phyloP scores from a whole-genome alignment of 1,139 yeast genomes.

The Zygoascus meyerae region DNA sequence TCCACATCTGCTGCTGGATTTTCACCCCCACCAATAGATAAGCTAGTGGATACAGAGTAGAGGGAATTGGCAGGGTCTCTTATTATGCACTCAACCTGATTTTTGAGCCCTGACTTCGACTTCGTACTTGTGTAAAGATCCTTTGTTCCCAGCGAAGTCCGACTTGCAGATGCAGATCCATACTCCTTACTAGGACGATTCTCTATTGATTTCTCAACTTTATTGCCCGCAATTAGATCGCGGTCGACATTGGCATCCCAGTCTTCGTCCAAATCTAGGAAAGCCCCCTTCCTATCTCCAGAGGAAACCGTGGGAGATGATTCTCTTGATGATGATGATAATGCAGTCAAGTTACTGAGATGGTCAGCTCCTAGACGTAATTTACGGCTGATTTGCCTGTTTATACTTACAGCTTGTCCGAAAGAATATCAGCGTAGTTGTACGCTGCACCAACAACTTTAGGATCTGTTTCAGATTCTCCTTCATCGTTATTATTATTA shows the following conservation, averaged over 20 bases:
- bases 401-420: constrained; percentile 16
- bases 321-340: too few relatives aligned
- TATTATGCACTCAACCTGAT: constrained; percentile 34
- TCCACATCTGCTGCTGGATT: constrained; percentile 41
- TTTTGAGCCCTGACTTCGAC: constrained; percentile 23
- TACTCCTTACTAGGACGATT: constrained; percentile 21
- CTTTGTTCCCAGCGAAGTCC: constrained; percentile 18
- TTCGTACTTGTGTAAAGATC: constrained; percentile 16
- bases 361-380: too few relatives aligned
- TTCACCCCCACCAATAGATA: constrained; percentile 9
- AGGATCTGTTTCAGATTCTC: constrained; percentile 5
- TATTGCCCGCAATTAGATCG: constrained; percentile 34
- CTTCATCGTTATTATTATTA: neutral
- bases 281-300: constrained; percentile 18
- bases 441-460: constrained; percentile 41
- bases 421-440: constrained; percentile 35
- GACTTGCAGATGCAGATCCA: neutral
- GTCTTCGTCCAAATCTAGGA: constrained; percentile 70
- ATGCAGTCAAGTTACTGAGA: too few relatives aligned
- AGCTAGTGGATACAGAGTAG: constrained; percentile 31
- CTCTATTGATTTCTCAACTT: constrained; percentile 32
- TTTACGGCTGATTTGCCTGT: neutral
- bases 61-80: constrained; percentile 37
- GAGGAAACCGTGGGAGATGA: neutral
- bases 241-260: constrained; percentile 86